Evolutionary conservation across 2,329 filamentous ascomycete species (phyloP).

Genomic region (Fusarium aywerte): DNA sequence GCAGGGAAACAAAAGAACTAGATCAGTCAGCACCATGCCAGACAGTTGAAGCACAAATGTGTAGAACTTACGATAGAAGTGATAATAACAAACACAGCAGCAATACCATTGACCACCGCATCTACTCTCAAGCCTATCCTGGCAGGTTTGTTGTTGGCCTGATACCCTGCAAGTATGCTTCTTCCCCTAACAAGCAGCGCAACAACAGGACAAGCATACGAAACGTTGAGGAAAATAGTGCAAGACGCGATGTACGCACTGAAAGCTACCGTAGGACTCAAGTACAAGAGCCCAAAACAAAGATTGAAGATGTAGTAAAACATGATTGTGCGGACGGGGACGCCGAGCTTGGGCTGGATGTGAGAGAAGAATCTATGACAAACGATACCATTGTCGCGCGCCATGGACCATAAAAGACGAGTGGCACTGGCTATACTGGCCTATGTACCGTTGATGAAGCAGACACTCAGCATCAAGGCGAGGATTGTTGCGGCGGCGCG

Average conservation of each 20-base stretch:
- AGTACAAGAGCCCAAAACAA: slow-evolving; percentile 30
- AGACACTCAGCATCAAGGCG: slow-evolving; percentile 54
- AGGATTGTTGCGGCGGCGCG: slow-evolving; percentile 52
- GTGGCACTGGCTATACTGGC: slow-evolving; percentile 53
- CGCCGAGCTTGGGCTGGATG: slow-evolving; percentile 20
- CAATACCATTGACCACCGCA: not conserved
- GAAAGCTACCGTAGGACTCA: slow-evolving; percentile 33
- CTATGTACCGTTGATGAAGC: slow-evolving; percentile 59
- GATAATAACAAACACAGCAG: slow-evolving; percentile 7
- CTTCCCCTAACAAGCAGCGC: slow-evolving; percentile 22
- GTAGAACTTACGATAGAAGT: slow-evolving; percentile 11
- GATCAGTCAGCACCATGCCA: not conserved
- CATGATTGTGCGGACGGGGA: slow-evolving; percentile 24
- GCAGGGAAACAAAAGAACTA: slow-evolving; percentile 23
- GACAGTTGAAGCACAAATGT: rapidly evolving
- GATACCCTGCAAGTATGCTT: not conserved
- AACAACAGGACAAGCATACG: slow-evolving; percentile 28
- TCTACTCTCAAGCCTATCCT: slow-evolving; percentile 8
- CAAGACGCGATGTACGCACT: slow-evolving; percentile 34
- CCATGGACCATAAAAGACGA: slow-evolving; percentile 54
- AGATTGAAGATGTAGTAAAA: slow-evolving; percentile 32
- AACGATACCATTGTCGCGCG: slow-evolving; percentile 33
- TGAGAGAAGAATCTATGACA: slow-evolving; percentile 26
- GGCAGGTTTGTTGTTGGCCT: slow-evolving; percentile 6
- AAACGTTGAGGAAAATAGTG: slow-evolving; percentile 36